These are phyloP conservation scores for Tolypocladium album DNA, from an alignment of 2,329 filamentous ascomycete species.

Conservation along the genomic window DNA sequence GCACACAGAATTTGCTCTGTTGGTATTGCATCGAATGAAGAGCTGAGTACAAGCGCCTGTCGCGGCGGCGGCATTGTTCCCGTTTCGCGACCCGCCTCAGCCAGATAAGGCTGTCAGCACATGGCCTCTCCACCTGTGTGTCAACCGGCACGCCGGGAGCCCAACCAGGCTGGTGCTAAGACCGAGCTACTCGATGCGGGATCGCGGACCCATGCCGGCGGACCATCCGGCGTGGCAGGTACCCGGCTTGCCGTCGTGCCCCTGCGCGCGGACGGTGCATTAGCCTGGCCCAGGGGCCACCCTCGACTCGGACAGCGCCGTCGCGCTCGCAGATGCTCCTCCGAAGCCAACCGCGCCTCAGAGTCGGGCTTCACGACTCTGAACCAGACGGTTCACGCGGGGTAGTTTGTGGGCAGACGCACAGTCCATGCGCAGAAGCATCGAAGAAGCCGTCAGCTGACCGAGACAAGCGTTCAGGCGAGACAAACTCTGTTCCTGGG, in stretches of 20 bases:
- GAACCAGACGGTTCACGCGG: neutral
- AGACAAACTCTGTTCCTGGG: constrained; percentile 5
- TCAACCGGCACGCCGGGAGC: neutral
- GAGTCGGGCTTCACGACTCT: neutral
- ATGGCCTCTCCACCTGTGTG: neutral
- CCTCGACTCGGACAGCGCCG: neutral
- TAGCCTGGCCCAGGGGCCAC: neutral
- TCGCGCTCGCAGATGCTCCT: neutral
- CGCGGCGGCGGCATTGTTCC: neutral
- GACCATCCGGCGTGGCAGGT: neutral
- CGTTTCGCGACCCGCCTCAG: neutral
- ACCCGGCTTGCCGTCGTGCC: neutral
- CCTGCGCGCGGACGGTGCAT: neutral
- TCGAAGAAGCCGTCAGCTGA: neutral
- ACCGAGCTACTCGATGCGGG: neutral
- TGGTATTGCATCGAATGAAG: neutral
- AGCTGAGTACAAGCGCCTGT: neutral
- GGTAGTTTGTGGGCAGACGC: neutral
- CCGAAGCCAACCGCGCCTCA: neutral
- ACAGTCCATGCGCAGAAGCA: neutral
- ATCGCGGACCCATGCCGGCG: neutral
- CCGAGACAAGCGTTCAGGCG: neutral
- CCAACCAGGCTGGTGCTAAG: neutral
- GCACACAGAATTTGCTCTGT: neutral
- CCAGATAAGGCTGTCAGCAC: neutral